A percentile compares a stretch with the other conserved stretches of the same genome.
phyloP scores from a whole-genome alignment of 2,329 filamentous ascomycete genomes.

The Paradendryphiella salina region DNA sequence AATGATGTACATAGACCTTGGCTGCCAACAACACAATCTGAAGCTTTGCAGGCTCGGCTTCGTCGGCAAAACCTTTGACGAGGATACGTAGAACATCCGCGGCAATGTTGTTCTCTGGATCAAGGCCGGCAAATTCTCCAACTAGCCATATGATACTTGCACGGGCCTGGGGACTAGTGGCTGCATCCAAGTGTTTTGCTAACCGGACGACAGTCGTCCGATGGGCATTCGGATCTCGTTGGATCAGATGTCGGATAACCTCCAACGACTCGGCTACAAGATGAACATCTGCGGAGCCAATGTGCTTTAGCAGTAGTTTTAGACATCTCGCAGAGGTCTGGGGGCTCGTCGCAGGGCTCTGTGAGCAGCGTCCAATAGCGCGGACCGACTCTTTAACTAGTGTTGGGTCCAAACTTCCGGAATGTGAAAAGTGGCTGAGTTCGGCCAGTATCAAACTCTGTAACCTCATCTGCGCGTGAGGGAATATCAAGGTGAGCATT shows the following conservation, averaged over 20 bases:
- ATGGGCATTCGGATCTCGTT: constrained; percentile 81
- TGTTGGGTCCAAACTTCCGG: constrained; percentile 71
- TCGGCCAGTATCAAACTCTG: constrained; percentile 90
- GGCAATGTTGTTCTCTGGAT: constrained; percentile 84
- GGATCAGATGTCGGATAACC: constrained; percentile 92
- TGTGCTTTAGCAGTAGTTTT: constrained; percentile 79
- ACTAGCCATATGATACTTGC: constrained; percentile 98
- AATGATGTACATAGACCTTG: constrained; percentile 92
- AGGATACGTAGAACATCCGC: constrained; percentile 89
- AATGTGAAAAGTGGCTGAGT: constrained; percentile 95
- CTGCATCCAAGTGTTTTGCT: constrained; percentile 87
- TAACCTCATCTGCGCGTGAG: constrained; percentile 71
- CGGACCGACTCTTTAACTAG: constrained; percentile 87
- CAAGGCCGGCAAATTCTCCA: constrained; percentile 83
- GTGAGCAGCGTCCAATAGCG: constrained; percentile 91
- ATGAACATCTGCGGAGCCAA: constrained; percentile 83
- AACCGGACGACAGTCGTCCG: constrained; percentile 82
- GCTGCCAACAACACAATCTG: constrained; percentile 92
- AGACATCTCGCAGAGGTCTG: constrained; percentile 72
- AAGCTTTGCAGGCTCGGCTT: constrained; percentile 82
- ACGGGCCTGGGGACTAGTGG: constrained; percentile 82
- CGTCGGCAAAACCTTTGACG: constrained; percentile 78
- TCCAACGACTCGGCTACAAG: constrained; percentile 91
- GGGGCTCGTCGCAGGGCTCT: constrained; percentile 53
- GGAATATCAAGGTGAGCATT: constrained; percentile 86